phyloP scores from a whole-genome alignment of 768 basidiomycete genomes.

The Lactarius trivialis region DNA sequence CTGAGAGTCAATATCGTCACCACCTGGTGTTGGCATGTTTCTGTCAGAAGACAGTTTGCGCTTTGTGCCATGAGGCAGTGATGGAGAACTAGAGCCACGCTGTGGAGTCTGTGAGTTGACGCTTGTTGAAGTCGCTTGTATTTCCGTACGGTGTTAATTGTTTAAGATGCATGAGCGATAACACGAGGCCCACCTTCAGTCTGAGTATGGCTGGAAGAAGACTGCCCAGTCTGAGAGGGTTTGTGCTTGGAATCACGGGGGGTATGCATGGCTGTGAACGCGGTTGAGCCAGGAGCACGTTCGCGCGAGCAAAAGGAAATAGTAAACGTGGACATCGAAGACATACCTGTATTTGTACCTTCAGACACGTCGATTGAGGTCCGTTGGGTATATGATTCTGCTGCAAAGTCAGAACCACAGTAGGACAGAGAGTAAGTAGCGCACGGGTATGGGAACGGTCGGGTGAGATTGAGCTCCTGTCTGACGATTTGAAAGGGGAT shows the following conservation, averaged over 20 bases:
- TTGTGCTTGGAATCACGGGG: constrained; percentile 20
- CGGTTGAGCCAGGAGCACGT: constrained; percentile 1
- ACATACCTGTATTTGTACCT: constrained; percentile 14
- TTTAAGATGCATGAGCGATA: constrained; percentile 17
- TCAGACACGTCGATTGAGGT: constrained; percentile 20
- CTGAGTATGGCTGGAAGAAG: constrained; percentile 15
- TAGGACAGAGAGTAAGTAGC: neutral
- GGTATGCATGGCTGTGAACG: constrained; percentile 16
- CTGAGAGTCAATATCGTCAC: constrained; percentile 61
- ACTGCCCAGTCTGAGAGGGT: constrained; percentile 14
- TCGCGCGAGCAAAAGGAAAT: neutral
- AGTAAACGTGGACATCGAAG: neutral
- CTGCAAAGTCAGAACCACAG: neutral
- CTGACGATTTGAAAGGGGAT: constrained; percentile 67
- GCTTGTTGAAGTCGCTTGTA: constrained; percentile 38
- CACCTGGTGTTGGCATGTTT: constrained; percentile 41
- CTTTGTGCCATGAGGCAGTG: constrained; percentile 56
- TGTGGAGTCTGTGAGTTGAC: constrained; percentile 23
- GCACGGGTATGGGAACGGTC: constrained; percentile 21
- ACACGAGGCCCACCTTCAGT: constrained; percentile 22
- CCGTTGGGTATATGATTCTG: constrained; percentile 18
- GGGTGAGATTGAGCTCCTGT: constrained; percentile 40
- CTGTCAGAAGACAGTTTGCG: constrained; percentile 78
- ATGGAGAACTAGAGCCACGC: constrained; percentile 22
- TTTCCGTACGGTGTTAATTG: constrained; percentile 16